Base-by-base conservation (phyloP, 805 yeast genomes). In the Candida palmyrensis region DNA sequence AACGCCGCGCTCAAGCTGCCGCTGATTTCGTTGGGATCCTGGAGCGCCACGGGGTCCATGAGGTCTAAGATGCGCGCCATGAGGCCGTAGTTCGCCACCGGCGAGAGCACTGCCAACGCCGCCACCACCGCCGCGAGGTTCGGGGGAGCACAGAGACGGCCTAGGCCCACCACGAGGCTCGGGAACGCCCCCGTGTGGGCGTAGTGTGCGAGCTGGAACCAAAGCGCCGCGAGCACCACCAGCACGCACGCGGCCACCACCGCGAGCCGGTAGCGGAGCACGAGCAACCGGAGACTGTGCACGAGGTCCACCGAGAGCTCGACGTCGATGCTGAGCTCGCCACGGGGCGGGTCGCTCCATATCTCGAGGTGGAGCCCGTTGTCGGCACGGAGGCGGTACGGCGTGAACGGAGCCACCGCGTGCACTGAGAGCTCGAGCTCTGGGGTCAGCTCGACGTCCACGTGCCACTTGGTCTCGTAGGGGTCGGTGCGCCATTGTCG, bases 381-480 rank as follows among this genome's bases (percentile, higher is more conserved):
- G 22, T 50, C 49, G 34, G 39, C 44, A 29, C 51, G 48, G n/a
- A 65, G 27, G 10, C 49, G 47, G 24, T 67, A 77, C 4, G 92
- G 88, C 2, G 78, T 71, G 47, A 59, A 82, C 2, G 89, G 90
- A 0, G 92, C 78, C 16, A 76, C 68, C 18, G 84, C 82, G 48
- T 84, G 90, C 37, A 64, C 55, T n/a, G 64, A 55, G 18, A 59
- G 27, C 14, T 37, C 40, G 6, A 58, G 22, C 14, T 23, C 21
- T 11, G 33, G 33, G 3, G 32, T 21, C 15, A 63, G 51, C 5
- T 61, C 51, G 1, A 79, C 38, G 35, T 79, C 69, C 6, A 82
- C 56, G 46, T 79, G 83, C 88, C 90, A 89, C 57, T 86, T 87
- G 0, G 86, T 71, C 51, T 89, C 96, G 44, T 62, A 70, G 1